Base-by-base conservation (phyloP, 805 yeast species). In the Diddensiella caesifluorescens region DNA sequence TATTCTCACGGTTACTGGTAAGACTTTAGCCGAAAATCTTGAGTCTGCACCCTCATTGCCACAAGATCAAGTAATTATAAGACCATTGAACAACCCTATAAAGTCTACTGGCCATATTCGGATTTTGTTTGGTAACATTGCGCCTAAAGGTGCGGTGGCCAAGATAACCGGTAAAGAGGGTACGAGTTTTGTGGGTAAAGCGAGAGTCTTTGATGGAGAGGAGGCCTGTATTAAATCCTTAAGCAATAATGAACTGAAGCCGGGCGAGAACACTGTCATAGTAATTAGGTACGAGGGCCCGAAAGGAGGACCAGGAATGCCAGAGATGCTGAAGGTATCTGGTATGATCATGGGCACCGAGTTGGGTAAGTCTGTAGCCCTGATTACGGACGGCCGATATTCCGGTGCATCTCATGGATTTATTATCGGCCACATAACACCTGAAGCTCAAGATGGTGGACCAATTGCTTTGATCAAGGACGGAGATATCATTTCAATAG, bases 271-370 rank as follows among this genome's bases (percentile, higher is more conserved):
- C 69, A 86, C 95, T 22, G 97, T 87, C 42, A 86, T 88, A 59
- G 75, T 90, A 48, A 89, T 89, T 62, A 80, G 96, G 70, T 84
- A 89, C 67, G 96, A 90, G 69, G 97, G 97, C 54, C 97, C 97
- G 63, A 86, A 78, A 66, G 97, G 97, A 70, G 97, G 95, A 49
- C 97, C 97, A 62, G 97, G 97, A 69, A 89, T 89, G 97, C 97
- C 97, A 40, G 97, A 89, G 70, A 89, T 89, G 97, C 78, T 89
- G 65, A 89, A 89, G 69, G 97, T 97, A 23, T 83, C 95, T 13
- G 81, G 95, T 43, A 95, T 95, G 15, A 70, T 89, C 52, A 90
- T 89, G 97, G 97, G 97, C 59, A 87, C 88, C 63, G 97, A 97
- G 60, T 66, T 83, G 45, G 89, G 89, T 59, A 73, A 82, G 61